Conservation (phyloP, 1,284 basidiomycete genomes). For the Malassezia furfur region DNA sequence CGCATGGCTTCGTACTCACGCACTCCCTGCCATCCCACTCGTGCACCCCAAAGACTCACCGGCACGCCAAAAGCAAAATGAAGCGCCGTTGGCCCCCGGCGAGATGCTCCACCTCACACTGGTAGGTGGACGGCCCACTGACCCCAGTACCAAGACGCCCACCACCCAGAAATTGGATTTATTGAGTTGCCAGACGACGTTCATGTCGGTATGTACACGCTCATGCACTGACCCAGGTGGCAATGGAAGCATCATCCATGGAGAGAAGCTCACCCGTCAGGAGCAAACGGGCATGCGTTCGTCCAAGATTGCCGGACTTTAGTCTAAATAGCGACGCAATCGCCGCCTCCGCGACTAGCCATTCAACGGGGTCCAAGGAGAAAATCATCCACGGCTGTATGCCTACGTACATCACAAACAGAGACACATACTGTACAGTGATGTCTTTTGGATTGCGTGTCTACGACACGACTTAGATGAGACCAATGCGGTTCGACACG, state of each 20-base stretch:
- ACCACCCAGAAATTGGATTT: slow-evolving; percentile 38
- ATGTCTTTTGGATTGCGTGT: slow-evolving; percentile 16
- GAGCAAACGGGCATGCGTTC: not conserved
- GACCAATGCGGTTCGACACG: slow-evolving; percentile 90
- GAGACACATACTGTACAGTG: slow-evolving; percentile 16
- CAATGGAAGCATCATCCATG: slow-evolving; percentile 1
- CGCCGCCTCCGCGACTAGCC: no score
- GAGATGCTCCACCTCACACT: slow-evolving; percentile 8
- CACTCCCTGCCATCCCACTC: slow-evolving; percentile 34
- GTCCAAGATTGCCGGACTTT: not conserved
- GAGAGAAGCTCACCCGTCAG: not conserved
- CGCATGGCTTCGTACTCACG: slow-evolving; percentile 34
- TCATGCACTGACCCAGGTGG: not conserved
- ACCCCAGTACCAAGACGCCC: slow-evolving; percentile 21
- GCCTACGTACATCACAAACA: slow-evolving; percentile 18
- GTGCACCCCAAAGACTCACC: slow-evolving; percentile 36
- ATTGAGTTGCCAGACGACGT: slow-evolving; percentile 24
- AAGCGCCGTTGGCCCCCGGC: slow-evolving; percentile 9
- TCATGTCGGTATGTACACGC: slow-evolving; percentile 4
- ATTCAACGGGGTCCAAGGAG: not conserved
- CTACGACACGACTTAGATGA: slow-evolving; percentile 26
- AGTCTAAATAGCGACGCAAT: not conserved
- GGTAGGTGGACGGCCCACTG: slow-evolving; percentile 7
- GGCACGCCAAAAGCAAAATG: slow-evolving; percentile 17
- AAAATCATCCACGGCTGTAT: slow-evolving; percentile 14